These are phyloP conservation scores for Marasmius oreades DNA, from an alignment of 1,284 basidiomycete species.

Conservation along the genomic window DNA sequence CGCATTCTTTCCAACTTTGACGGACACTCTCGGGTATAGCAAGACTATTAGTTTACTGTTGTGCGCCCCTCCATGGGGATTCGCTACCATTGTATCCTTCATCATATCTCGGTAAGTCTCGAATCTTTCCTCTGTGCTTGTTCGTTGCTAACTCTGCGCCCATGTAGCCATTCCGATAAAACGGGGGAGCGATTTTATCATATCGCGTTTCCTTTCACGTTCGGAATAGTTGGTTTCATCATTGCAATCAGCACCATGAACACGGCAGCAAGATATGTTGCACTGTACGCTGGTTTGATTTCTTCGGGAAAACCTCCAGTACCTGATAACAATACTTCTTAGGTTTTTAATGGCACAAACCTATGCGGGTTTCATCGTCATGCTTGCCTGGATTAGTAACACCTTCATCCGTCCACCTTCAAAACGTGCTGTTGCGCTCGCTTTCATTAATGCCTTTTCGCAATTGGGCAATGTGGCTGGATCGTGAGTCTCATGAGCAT, in stretches of 20 bases:
- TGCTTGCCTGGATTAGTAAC: conserved; percentile 66
- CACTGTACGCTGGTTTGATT: conserved; percentile 42
- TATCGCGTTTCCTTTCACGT: conserved; percentile 46
- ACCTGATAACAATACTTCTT: not conserved
- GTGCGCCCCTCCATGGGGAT: conserved; percentile 78
- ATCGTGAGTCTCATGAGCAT: conserved; percentile 52
- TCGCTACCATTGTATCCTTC: conserved; percentile 57
- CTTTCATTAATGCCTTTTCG: conserved; percentile 67
- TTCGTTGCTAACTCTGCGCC: not conserved
- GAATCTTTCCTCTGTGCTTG: not conserved
- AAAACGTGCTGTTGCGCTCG: conserved; percentile 69
- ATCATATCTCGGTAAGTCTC: conserved; percentile 42
- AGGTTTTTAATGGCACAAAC: conserved; percentile 74
- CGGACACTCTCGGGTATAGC: conserved; percentile 66
- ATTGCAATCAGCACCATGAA: conserved; percentile 73
- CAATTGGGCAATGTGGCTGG: conserved; percentile 68
- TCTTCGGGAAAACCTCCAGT: too few relatives aligned
- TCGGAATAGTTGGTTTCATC: conserved; percentile 67
- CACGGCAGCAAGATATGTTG: conserved; percentile 62
- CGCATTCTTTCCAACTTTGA: conserved; percentile 72
- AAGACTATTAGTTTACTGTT: conserved; percentile 65
- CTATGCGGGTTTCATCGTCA: conserved; percentile 64
- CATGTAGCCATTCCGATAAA: conserved; percentile 57
- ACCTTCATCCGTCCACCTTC: conserved; percentile 64
- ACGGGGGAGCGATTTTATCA: conserved; percentile 65